These are phyloP conservation scores for Aspergillus saccharolyticus DNA, from an alignment of 495 filamentous ascomycete species.

Conservation along the genomic window DNA sequence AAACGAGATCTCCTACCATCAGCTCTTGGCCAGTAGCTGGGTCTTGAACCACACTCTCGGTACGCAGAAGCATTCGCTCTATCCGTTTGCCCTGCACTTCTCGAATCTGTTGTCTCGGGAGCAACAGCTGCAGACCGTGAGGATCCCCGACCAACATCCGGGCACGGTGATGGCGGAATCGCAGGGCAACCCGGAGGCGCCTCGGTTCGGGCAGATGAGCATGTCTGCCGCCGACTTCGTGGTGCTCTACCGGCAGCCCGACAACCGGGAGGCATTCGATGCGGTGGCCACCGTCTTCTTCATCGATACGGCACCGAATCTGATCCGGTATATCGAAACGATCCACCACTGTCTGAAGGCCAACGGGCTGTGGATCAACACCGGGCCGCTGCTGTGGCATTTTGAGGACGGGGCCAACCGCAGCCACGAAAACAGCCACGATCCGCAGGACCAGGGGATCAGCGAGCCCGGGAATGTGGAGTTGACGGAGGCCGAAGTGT, in stretches of 20 bases:
- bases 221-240: conserved; percentile 87
- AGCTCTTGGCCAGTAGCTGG: conserved; percentile 80
- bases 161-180: conserved; percentile 46
- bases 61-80: conserved; percentile 49
- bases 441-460: conserved; percentile 45
- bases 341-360: conserved; percentile 71
- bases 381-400: conserved; percentile 90
- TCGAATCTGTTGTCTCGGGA: conserved; percentile 67
- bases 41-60: conserved; percentile 69
- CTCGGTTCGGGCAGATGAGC: conserved; percentile 53
- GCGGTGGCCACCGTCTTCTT: conserved; percentile 90
- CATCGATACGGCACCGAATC: conserved; percentile 91
- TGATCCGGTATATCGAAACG: conserved; percentile 81
- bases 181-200: conserved; percentile 11
- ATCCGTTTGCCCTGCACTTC: conserved; percentile 75
- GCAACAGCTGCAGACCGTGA: conserved; percentile 65
- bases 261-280: conserved; percentile 60
- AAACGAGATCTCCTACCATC: conserved; percentile 95
- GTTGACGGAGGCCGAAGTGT: conserved; percentile 79
- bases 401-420: conserved; percentile 56
- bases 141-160: conserved; percentile 75
- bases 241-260: conserved; percentile 59
- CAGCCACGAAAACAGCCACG: conserved; percentile 17
- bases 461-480: conserved; percentile 82
- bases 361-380: conserved; percentile 80